Evolutionary conservation across 2,329 filamentous ascomycete species (phyloP).

Genomic region (Paramyrothecium sp.): DNA sequence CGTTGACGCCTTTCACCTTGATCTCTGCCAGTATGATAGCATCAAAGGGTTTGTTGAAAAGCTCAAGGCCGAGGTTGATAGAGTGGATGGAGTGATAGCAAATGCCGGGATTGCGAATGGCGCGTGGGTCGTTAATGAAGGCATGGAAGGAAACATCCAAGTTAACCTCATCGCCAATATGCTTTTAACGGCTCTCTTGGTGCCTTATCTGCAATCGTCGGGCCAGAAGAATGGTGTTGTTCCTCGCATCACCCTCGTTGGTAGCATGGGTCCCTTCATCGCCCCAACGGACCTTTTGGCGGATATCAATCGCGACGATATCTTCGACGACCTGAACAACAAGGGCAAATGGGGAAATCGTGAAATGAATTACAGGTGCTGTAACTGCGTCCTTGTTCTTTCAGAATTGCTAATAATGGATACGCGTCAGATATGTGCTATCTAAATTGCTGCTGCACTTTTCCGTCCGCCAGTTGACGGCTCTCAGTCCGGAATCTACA

Average conservation of each 20-base stretch:
- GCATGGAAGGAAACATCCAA: conserved; percentile 39
- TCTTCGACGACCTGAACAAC: background rate
- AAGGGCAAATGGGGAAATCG: background rate
- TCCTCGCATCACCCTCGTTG: conserved; percentile 34
- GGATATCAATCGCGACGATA: conserved; percentile 6
- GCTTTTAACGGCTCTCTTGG: conserved; percentile 38
- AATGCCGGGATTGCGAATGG: conserved; percentile 31
- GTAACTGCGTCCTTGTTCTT: background rate
- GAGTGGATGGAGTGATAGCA: conserved; percentile 41
- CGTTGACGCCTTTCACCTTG: conserved; percentile 41
- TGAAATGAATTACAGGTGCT: background rate
- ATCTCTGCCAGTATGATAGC: conserved; percentile 35
- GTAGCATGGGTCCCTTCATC: conserved; percentile 5
- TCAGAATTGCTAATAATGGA: background rate
- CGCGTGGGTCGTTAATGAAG: conserved; percentile 27
- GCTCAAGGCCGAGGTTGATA: conserved; percentile 23
- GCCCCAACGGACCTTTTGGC: conserved; percentile 3
- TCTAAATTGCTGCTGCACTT: conserved; percentile 26
- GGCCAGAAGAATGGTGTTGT: conserved; percentile 26
- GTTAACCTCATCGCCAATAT: conserved; percentile 47
- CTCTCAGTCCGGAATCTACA: conserved; percentile 17
- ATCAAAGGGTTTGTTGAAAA: conserved; percentile 32
- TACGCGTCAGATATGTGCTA: conserved; percentile 16
- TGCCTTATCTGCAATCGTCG: conserved; percentile 39
- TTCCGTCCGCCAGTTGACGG: conserved; percentile 22